A percentile compares a stretch with the other conserved stretches of the same genome.
phyloP scores from a whole-genome alignment of 202 grass and related monocot species.

The Carex arenaria region DNA sequence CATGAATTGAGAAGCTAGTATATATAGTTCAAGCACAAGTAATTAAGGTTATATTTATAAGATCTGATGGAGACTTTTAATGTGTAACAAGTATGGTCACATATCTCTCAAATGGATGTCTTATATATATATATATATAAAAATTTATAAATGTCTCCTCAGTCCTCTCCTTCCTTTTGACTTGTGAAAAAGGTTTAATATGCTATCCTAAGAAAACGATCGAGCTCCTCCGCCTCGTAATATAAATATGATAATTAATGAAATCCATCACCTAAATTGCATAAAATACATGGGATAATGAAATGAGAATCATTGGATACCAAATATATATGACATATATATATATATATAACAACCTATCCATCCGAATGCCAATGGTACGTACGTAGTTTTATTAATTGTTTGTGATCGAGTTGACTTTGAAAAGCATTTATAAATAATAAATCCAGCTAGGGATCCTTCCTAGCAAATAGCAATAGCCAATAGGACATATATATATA shows the following conservation, averaged over 20 bases:
- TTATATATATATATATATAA: not conserved
- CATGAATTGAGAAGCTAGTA: not conserved
- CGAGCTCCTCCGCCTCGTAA: not conserved
- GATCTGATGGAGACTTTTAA: not conserved
- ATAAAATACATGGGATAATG: not conserved
- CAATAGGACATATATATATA: no score
- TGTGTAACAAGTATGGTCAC: not conserved
- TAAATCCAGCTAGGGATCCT: not conserved
- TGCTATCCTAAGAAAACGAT: not conserved
- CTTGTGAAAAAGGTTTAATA: not conserved
- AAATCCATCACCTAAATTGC: not conserved
- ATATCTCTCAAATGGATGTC: not conserved
- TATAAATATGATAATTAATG: not conserved
- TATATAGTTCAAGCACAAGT: not conserved
- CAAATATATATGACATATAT: not conserved
- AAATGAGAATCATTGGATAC: not conserved
- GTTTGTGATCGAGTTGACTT: slow-evolving; percentile 2
- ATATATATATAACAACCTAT: not conserved
- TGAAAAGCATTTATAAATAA: not conserved
- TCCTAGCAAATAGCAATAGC: not conserved
- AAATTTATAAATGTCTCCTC: not conserved
- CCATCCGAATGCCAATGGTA: not conserved
- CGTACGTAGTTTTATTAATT: not conserved
- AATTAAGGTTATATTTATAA: no score
- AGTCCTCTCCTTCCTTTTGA: not conserved